A percentile compares a stretch with the other conserved stretches of the same genome.
These are phyloP conservation scores for Kurtzmaniella natalensis DNA, from an alignment of 1,139 yeast species.

Conservation along the genomic window DNA sequence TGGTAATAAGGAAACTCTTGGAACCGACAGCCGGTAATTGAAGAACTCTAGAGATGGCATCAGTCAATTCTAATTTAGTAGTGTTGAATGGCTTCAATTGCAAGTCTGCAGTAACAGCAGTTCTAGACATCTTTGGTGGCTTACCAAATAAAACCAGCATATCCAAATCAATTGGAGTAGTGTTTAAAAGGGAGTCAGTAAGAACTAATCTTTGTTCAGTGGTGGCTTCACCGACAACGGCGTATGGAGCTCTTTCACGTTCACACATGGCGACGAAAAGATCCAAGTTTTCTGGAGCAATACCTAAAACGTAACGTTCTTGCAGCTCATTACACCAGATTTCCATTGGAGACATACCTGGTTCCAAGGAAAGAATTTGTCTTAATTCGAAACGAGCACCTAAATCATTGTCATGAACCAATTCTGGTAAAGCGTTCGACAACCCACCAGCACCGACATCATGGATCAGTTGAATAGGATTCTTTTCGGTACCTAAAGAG, in stretches of 20 bases:
- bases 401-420: conserved; percentile 92
- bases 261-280: conserved; percentile 75
- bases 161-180: conserved; percentile 92
- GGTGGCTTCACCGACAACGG: conserved; percentile 94
- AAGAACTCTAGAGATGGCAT: conserved; percentile 77
- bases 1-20: conserved; percentile 89
- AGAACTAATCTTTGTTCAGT: conserved; percentile 78
- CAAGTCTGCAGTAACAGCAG: conserved; percentile 63
- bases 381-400: conserved; percentile 94
- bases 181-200: conserved; percentile 67
- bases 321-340: conserved; percentile 99
- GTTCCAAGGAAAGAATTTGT: conserved; percentile 85
- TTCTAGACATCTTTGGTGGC: conserved; percentile 90
- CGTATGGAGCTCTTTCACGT: conserved; percentile 95
- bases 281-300: conserved; percentile 72
- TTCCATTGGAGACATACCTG: conserved; percentile 99
- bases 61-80: conserved; percentile 36
- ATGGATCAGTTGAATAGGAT: conserved; percentile 93
- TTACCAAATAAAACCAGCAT: conserved; percentile 97
- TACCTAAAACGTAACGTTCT: conserved; percentile 95
- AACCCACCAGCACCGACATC: conserved; percentile 99
- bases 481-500: conserved; percentile 63
- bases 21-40: conserved; percentile 94
- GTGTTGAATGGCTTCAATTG: conserved; percentile 46
- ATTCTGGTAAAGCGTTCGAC: conserved; percentile 94